Base-by-base conservation (phyloP, 2,329 filamentous ascomycete species). In the Penicillium expansum region DNA sequence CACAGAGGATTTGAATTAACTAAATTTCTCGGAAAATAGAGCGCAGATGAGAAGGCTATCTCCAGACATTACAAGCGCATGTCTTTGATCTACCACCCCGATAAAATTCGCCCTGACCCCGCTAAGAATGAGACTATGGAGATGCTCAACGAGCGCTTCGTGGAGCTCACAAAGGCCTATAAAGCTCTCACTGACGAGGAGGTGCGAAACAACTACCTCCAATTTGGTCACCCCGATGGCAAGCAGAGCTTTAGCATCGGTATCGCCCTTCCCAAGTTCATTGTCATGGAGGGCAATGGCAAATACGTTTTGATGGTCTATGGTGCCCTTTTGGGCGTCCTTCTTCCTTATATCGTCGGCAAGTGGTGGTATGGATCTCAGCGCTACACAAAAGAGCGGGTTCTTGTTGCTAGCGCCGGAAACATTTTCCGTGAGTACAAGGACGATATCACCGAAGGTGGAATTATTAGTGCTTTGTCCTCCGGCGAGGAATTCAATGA, bases 361-460 rank as follows among this genome's bases (percentile, higher is more conserved):
- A 92, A 89, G 57, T 99, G 94, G 94, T 99, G 94, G 94, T 99
- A 99, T 72, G 94, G 95, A 59, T 95, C 91, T 33, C 93, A 96
- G 75, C 86, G 88, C 67, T 86, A 90, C 76, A 97, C 94, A 37
- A 95, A 93, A 78, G 95, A 99, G 76, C 91, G 91, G 66, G 89
- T 97, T 27, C 82, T 96, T 54, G 88, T 97, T 72, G 91, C 94
- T 71, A 97, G 90, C 75, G 92, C 95, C 66, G 95, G 95, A 74
- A 92, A 91, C 64, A 84, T 99, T 57, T 97, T 99, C 83, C 88
- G 87, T 67, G 91, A 96, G 70, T 99, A 95, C 77, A 86, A 90
- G 62, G 92, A 96, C 53, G 84, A 86, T 61, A 89, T 94, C 62
- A 86, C 91, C 61, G 88, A 91, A 67, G 89, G 88, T 42, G 91